Evolutionary conservation across 257 asterid species (phyloP).

Genomic region (Solanum ahanhuiri): DNA sequence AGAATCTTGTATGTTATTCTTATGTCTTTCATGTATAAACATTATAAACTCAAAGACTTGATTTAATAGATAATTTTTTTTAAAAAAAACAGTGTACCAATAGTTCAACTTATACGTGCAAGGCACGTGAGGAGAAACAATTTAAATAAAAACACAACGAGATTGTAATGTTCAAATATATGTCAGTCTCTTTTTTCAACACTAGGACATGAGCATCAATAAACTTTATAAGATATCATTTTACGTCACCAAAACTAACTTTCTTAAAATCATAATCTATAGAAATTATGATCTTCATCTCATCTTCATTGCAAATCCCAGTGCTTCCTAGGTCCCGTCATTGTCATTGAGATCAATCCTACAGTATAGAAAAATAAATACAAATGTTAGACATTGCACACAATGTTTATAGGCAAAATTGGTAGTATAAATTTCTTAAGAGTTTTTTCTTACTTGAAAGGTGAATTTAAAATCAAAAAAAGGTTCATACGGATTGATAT

Average conservation of each 20-base stretch:
- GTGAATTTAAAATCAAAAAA: not conserved
- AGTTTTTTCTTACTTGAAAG: not conserved
- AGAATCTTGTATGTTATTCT: not conserved
- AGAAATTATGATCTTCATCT: not conserved
- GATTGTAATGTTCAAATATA: not conserved
- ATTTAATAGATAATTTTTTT: not conserved
- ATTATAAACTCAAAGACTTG: not conserved
- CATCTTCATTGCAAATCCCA: not conserved
- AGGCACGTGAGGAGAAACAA: not conserved
- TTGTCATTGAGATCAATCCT: not conserved
- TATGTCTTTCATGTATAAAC: not conserved
- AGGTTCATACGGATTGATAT: not conserved
- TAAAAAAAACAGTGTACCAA: not conserved
- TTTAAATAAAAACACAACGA: not conserved
- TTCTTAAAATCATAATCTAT: not conserved
- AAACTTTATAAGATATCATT: not conserved
- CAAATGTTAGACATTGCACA: not conserved
- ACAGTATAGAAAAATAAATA: not conserved
- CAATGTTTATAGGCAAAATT: not conserved
- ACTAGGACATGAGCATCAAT: not conserved
- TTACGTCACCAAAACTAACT: not conserved
- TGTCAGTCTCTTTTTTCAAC: not conserved
- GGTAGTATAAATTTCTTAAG: not conserved
- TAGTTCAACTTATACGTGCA: not conserved
- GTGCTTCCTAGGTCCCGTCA: not conserved